Percentiles rank a stretch among this genome's conserved stretches.
phyloP scores from a whole-genome alignment of 1,284 basidiomycete genomes.

The Volvariella volvacea region DNA sequence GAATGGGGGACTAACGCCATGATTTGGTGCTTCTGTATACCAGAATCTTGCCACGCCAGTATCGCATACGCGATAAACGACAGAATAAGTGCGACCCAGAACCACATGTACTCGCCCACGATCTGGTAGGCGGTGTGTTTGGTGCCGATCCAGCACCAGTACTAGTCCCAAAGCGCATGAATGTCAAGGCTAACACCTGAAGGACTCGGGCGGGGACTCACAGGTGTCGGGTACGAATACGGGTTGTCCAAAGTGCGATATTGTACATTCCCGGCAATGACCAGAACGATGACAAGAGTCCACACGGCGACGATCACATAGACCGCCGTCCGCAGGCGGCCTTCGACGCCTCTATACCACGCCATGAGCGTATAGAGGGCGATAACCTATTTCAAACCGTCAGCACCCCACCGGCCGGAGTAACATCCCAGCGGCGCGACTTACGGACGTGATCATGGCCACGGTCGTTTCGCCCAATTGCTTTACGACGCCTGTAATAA shows the following conservation, averaged over 20 bases:
- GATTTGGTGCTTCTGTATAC: no score
- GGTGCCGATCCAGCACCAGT: slow-evolving; percentile 39
- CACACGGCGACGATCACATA: slow-evolving; percentile 23
- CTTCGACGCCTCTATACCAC: no score
- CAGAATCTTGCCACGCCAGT: slow-evolving; percentile 21
- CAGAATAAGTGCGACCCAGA: slow-evolving; percentile 31
- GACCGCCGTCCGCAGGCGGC: no score
- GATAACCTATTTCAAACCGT: no score
- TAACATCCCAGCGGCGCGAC: no score
- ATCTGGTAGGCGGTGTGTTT: slow-evolving; percentile 24
- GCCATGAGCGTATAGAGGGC: no score
- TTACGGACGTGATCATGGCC: no score
- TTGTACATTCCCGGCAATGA: slow-evolving; percentile 23
- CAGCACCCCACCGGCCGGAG: no score
- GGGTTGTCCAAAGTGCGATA: slow-evolving; percentile 10
- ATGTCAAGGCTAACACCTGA: slow-evolving; percentile 1
- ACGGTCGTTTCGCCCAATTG: no score
- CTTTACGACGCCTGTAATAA: no score
- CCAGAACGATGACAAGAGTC: slow-evolving; percentile 28
- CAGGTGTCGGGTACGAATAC: slow-evolving; percentile 28
- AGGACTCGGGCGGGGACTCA: slow-evolving; percentile 14
- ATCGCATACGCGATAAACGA: slow-evolving; percentile 29
- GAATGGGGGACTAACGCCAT: no score
- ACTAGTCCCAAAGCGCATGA: slow-evolving; percentile 15
- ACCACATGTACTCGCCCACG: slow-evolving; percentile 36